phyloP scores from a whole-genome alignment of 495 filamentous ascomycete species.

The Cercophora samala region DNA sequence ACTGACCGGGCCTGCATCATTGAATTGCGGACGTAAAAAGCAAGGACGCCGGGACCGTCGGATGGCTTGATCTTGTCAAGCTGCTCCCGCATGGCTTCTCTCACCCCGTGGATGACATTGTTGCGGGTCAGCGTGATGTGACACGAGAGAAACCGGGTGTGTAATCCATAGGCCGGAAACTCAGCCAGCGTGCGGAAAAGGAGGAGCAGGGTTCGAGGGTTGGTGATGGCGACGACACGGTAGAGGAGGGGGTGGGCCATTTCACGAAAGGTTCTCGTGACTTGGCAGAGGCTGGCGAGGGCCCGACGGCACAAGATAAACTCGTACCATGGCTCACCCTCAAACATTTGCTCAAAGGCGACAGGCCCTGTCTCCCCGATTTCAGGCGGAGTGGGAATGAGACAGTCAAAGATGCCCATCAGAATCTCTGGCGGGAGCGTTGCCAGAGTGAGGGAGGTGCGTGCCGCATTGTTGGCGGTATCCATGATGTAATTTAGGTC shows the following conservation, averaged over 20 bases:
- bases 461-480: background rate
- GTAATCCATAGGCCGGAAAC: conserved; percentile 20
- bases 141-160: conserved; percentile 30
- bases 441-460: conserved; percentile 10
- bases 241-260: conserved; percentile 33
- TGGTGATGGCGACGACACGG: conserved; percentile 24
- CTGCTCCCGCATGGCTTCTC: conserved; percentile 16
- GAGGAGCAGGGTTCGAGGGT: conserved; percentile 26
- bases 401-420: conserved; percentile 23
- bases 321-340: conserved; percentile 34
- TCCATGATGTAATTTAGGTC: background rate
- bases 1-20: background rate
- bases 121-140: conserved; percentile 30
- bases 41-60: background rate
- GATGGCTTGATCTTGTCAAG: conserved; percentile 15
- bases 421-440: conserved; percentile 30
- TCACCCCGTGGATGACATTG: conserved; percentile 26
- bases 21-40: background rate
- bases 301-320: conserved; percentile 32
- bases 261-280: conserved; percentile 19
- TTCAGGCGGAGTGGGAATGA: conserved; percentile 28
- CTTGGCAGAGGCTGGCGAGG: conserved; percentile 27
- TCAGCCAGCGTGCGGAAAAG: conserved; percentile 32
- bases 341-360: conserved; percentile 28
- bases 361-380: conserved; percentile 34